Percentiles rank a stretch among this genome's conserved stretches.
phyloP scores from a whole-genome alignment of 164 flowering plant genomes.

The Pachysandra terminalis region DNA sequence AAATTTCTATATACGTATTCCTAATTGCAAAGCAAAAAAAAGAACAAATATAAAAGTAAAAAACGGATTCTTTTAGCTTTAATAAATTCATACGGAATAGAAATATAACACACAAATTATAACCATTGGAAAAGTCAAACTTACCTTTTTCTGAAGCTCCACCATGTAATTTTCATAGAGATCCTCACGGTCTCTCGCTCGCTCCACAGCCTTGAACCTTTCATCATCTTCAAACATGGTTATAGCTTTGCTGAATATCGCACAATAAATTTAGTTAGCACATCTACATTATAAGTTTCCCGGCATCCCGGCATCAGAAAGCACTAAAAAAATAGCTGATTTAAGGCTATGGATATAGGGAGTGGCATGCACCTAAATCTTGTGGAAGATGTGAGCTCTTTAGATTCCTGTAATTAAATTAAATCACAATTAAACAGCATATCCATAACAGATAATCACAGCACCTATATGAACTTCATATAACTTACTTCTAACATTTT shows the following conservation, averaged over 20 bases:
- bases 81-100: too few species aligned
- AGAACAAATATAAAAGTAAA: too few species aligned
- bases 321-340: too few species aligned
- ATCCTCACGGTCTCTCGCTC: slow-evolving; percentile 87
- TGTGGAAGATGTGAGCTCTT: slow-evolving; percentile 79
- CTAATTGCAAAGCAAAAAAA: too few species aligned
- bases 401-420: slow-evolving; percentile 54
- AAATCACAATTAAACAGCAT: slow-evolving; percentile 7
- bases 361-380: slow-evolving; percentile 71
- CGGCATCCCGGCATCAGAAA: too few species aligned
- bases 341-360: not conserved
- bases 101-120: not conserved
- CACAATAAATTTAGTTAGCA: slow-evolving; percentile 8
- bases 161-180: slow-evolving; percentile 71
- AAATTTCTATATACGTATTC: too few species aligned
- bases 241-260: slow-evolving; percentile 62
- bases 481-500: slow-evolving; percentile 80
- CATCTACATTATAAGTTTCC: not conserved
- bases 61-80: too few species aligned
- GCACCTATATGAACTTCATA: not conserved
- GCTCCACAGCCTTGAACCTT: slow-evolving; percentile 87
- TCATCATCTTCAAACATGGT: slow-evolving; percentile 89
- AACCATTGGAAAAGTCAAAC: not conserved
- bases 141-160: slow-evolving; percentile 84
- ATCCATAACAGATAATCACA: not conserved